These are phyloP conservation scores for Metschnikowia sp. DNA, from an alignment of 805 yeast species.

Conservation along the genomic window DNA sequence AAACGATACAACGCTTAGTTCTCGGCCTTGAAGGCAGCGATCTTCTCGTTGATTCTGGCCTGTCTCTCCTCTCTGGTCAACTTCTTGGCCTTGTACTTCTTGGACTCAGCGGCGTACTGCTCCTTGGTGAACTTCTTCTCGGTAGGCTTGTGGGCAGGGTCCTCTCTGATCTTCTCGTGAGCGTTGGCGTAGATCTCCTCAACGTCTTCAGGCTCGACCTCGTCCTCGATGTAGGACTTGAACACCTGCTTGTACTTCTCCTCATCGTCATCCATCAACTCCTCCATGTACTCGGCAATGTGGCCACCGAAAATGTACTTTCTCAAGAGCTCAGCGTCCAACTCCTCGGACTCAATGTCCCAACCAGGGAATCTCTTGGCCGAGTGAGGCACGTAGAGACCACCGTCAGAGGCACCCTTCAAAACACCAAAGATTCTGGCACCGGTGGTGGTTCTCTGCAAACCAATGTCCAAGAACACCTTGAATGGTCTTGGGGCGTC, in stretches of 20 bases:
- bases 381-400: slow-evolving; percentile 98
- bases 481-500: slow-evolving; percentile 99
- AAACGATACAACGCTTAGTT: slow-evolving; percentile 23
- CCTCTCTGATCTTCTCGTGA: slow-evolving; percentile 93
- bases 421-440: slow-evolving; percentile 99
- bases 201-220: slow-evolving; percentile 92
- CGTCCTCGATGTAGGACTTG: slow-evolving; percentile 95
- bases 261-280: slow-evolving; percentile 99
- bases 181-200: slow-evolving; percentile 96
- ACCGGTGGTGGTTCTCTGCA: slow-evolving; percentile 99
- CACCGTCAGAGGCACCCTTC: slow-evolving; percentile 99
- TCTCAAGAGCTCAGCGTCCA: slow-evolving; percentile 95
- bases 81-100: slow-evolving; percentile 85
- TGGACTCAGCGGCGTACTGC: slow-evolving; percentile 95
- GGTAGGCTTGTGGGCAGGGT: slow-evolving; percentile 88
- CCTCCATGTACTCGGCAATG: slow-evolving; percentile 99
- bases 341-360: slow-evolving; percentile 98
- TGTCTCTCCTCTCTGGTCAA: slow-evolving; percentile 89
- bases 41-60: slow-evolving; percentile 88
- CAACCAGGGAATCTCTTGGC: slow-evolving; percentile 99
- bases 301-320: slow-evolving; percentile 99
- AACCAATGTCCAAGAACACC: slow-evolving; percentile 98
- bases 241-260: slow-evolving; percentile 96
- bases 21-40: slow-evolving; percentile 78
- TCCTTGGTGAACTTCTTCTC: slow-evolving; percentile 94